Base-by-base conservation (phyloP, 805 yeast species). In the Schwanniomyces polymorphus region DNA sequence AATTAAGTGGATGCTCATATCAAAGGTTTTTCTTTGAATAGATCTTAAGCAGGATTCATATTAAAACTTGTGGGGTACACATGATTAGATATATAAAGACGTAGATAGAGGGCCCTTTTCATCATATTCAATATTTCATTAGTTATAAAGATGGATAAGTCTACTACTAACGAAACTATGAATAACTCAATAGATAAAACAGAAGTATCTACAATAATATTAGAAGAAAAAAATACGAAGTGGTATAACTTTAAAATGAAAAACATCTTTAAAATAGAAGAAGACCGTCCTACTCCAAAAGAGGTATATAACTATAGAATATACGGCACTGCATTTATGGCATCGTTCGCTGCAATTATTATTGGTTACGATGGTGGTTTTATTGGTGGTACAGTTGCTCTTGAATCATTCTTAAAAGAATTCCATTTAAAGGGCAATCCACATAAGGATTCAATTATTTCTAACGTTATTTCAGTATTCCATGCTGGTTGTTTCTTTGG, bases 361-460 rank as follows among this genome's bases (percentile, higher is more conserved):
- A 68, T 70, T 41, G 75, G 75, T 7, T 70, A 70, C 45, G 75
- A 70, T 47, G 68, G 72, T 6, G 74, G 72, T 3, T 70, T 67
- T 42, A 70, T 70, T 39, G 75, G 75, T 7, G 74, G 74, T 6
- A 67, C 74, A 4, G 70, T 68, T 26, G 67, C 70, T 2, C 55
- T 70, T 23, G 54, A 54, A 11, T 59, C 69, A 3, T 70, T 70
- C 49, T 48, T 53, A 43, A 37, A 56, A 10, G 74, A 68, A 50
- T 70, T 69, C 53, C 64, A 66, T 21, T 57, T 70, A 29, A 59
- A 59, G 43, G 45, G 38, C 39, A 45, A 55, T 16, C 8, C 47
- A n/a, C 63, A 66, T 28, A 55, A 64, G 16, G 55, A 52, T 27
- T 43, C 16, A 38, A 51, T 63, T 29, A 53, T 64, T 5, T 60